phyloP scores from a whole-genome alignment of 805 yeast species.

The Candida wancherniae region DNA sequence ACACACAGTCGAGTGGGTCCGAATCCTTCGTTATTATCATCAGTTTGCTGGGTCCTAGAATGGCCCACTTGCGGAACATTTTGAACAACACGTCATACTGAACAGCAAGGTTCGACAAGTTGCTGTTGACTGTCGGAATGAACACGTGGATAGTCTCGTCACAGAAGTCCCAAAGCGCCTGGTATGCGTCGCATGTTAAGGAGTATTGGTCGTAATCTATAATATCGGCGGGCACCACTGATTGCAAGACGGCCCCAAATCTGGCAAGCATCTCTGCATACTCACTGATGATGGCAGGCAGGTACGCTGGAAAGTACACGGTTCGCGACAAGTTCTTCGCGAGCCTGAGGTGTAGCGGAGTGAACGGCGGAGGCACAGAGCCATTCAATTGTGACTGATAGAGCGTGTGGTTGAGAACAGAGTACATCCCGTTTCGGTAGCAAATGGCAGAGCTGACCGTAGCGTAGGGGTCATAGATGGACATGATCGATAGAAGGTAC shows the following conservation, averaged over 20 bases:
- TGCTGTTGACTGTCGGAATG: slow-evolving; percentile 23
- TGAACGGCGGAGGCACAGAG: slow-evolving; percentile 13
- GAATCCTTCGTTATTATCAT: slow-evolving; percentile 18
- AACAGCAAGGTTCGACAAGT: slow-evolving; percentile 21
- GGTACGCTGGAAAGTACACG: slow-evolving; percentile 34
- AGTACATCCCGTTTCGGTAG: slow-evolving; percentile 38
- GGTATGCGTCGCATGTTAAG: slow-evolving; percentile 19
- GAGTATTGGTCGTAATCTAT: slow-evolving; percentile 8
- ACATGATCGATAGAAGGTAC: slow-evolving; percentile 35
- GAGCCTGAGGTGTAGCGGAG: slow-evolving; percentile 30
- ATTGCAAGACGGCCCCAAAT: slow-evolving; percentile 19
- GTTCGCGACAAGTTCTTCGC: slow-evolving; percentile 32
- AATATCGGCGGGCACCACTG: slow-evolving; percentile 4
- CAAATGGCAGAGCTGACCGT: slow-evolving; percentile 32
- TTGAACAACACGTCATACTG: slow-evolving; percentile 33
- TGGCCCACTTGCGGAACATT: slow-evolving; percentile 34
- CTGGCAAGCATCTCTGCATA: slow-evolving; percentile 19
- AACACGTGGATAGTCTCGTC: slow-evolving; percentile 23
- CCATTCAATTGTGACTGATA: slow-evolving; percentile 11
- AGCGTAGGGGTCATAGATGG: slow-evolving; percentile 41
- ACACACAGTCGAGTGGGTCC: slow-evolving; percentile 29
- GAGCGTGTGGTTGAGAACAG: slow-evolving; percentile 28
- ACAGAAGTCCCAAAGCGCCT: slow-evolving; percentile 22
- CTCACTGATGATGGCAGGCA: slow-evolving; percentile 28
- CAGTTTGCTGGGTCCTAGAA: slow-evolving; percentile 29